Conservation (phyloP, 2,329 filamentous ascomycete genomes). For the Neonectria sp. region DNA sequence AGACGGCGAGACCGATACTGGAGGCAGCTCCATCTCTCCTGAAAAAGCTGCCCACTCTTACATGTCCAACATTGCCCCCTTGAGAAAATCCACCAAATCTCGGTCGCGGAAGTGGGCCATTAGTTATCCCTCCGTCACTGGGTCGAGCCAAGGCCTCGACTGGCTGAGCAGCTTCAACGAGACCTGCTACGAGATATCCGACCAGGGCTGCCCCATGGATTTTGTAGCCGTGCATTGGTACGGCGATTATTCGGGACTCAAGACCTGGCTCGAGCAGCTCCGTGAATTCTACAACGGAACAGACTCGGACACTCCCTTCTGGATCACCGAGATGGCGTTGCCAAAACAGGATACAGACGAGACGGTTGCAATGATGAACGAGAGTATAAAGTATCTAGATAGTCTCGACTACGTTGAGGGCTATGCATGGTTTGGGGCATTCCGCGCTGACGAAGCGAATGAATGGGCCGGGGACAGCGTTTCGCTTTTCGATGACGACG, state of each 20-base stretch:
- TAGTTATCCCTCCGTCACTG: conserved; percentile 59
- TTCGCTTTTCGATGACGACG: conserved; percentile 54
- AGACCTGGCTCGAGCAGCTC: conserved; percentile 54
- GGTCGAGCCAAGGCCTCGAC: conserved; percentile 55
- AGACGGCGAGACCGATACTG: conserved; percentile 56
- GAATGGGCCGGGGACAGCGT: conserved; percentile 57
- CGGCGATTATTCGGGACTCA: conserved; percentile 54
- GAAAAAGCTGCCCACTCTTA: conserved; percentile 57
- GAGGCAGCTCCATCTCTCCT: conserved; percentile 57
- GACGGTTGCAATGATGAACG: conserved; percentile 58
- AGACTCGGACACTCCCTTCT: conserved; percentile 45
- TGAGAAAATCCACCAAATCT: conserved; percentile 44
- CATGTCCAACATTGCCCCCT: conserved; percentile 54
- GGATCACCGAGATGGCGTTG: conserved; percentile 60
- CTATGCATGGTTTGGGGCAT: conserved; percentile 61
- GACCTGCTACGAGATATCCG: conserved; percentile 57
- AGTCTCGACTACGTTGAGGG: conserved; percentile 51
- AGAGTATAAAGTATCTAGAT: conserved; percentile 55
- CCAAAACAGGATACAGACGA: conserved; percentile 52
- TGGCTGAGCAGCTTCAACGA: conserved; percentile 59
- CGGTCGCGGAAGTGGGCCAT: conserved; percentile 53
- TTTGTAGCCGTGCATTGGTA: conserved; percentile 61
- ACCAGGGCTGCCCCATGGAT: conserved; percentile 56
- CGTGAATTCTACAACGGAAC: conserved; percentile 53
- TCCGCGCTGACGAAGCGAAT: conserved; percentile 56